Evolutionary conservation across 2,329 filamentous ascomycete species (phyloP), one percentile per base, ranked within the genome.

Genomic region (Nigrospora oryzae): DNA sequence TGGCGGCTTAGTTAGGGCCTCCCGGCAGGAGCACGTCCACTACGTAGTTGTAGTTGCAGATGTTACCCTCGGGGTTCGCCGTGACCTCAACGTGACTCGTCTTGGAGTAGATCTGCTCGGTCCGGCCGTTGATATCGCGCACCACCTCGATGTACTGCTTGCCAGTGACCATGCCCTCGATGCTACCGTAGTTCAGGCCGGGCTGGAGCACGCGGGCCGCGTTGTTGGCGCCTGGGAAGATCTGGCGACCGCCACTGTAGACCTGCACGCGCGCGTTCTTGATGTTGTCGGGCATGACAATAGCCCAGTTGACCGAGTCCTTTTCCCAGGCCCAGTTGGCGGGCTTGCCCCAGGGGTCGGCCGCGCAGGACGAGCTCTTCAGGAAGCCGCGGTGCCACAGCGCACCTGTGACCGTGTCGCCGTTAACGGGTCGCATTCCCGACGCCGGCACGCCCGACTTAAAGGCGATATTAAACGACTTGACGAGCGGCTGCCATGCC

Each of bases 31-130:
- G 37, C 14, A n/a, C 30, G 37, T 38, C 37, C 11, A 38, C 37
- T 13, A 38, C 37, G 37, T 38, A 38, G 37, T 38, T 38, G 37
- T 38, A 38, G 37, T 38, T 38, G 37, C 37, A 38, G 37, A 38
- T 38, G 17, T 38, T 23, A 17, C 23, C 37, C 37, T 38, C 23
- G 16, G 37, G 37, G 37, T 38, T 30, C 17, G 37, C 37, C 12
- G 37, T 38, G 37, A 38, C 37, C 17, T 17, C 37, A 17, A 38
- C 37, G 37, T 28, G 37, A 17, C 17, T 38, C 13, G 37, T 38
- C 37, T 38, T 38, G 16, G 37, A 38, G 37, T 38, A 38, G 37
- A 38, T 17, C 37, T 38, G 37, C 37, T 38, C 17, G 37, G 37
- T 38, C 6, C 17, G 7, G 37, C 37, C 37, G 37, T 30, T 30